These are phyloP conservation scores for Cordyceps fumosorosea DNA, from an alignment of 2,329 filamentous ascomycete species.

Conservation along the genomic window DNA sequence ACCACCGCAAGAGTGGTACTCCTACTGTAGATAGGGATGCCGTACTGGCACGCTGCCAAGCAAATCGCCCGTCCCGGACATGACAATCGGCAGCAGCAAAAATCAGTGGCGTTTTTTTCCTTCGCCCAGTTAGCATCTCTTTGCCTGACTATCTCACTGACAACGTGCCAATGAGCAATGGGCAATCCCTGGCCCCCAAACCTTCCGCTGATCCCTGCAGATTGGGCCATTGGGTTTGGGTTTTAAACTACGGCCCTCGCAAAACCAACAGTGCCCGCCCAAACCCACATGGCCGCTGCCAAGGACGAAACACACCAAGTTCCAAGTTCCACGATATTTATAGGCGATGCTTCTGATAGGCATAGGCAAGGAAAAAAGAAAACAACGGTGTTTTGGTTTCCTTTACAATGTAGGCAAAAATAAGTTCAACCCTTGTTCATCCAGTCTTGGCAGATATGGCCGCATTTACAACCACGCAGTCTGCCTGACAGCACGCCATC, in stretches of 20 bases:
- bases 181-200: neutral
- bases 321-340: slow-evolving; percentile 2
- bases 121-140: neutral
- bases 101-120: neutral
- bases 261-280: slow-evolving; percentile 5
- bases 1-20: neutral
- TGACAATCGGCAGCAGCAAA: slow-evolving; percentile 2
- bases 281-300: neutral
- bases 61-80: neutral
- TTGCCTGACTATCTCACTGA: neutral
- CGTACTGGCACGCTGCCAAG: slow-evolving; percentile 1
- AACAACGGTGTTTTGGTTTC: neutral
- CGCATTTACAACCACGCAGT: neutral
- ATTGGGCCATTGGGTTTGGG: neutral
- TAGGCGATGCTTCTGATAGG: neutral
- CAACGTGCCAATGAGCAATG: neutral
- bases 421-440: neutral
- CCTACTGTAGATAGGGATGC: too few relatives aligned
- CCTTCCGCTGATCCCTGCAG: neutral
- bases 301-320: slow-evolving; percentile 10
- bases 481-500: neutral
- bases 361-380: neutral
- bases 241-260: neutral
- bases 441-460: neutral
- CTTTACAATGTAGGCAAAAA: neutral